Evolutionary conservation across 2,329 filamentous ascomycete species (phyloP).

Genomic region (Hirsutella minnesotensis): DNA sequence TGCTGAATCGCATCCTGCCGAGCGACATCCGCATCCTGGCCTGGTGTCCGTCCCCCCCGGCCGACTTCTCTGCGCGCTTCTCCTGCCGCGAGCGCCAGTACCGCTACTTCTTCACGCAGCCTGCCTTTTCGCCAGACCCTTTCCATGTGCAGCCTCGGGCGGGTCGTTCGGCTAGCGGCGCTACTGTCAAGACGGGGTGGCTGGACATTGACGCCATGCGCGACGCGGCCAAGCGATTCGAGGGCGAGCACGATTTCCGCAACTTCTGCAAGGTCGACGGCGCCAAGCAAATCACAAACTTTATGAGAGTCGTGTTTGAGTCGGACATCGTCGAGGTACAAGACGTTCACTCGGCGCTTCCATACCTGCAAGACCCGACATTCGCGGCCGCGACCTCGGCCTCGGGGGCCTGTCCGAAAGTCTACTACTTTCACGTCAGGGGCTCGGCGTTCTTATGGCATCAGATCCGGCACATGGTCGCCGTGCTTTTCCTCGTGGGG

Average conservation of each 20-base stretch:
- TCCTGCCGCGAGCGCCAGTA: slow-evolving; percentile 86
- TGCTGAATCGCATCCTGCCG: slow-evolving; percentile 80
- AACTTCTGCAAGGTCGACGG: slow-evolving; percentile 95
- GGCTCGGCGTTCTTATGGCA: slow-evolving; percentile 96
- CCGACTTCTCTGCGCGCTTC: slow-evolving; percentile 80
- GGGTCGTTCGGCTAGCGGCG: slow-evolving; percentile 3
- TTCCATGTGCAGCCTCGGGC: background rate
- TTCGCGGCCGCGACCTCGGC: slow-evolving; percentile 15
- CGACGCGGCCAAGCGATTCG: slow-evolving; percentile 64
- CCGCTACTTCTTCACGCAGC: slow-evolving; percentile 96
- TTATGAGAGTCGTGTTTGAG: slow-evolving; percentile 66
- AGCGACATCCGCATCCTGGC: slow-evolving; percentile 82
- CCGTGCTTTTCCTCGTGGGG: slow-evolving; percentile 80
- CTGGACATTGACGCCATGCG: slow-evolving; percentile 83
- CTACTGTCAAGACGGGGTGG: slow-evolving; percentile 51
- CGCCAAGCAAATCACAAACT: slow-evolving; percentile 80
- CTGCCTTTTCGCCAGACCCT: slow-evolving; percentile 59
- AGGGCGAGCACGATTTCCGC: slow-evolving; percentile 84
- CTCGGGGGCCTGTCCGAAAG: slow-evolving; percentile 36
- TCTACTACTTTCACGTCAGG: slow-evolving; percentile 81
- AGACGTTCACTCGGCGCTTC: slow-evolving; percentile 38
- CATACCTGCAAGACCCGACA: slow-evolving; percentile 36
- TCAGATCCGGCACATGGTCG: slow-evolving; percentile 91
- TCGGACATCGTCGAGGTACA: slow-evolving; percentile 64
- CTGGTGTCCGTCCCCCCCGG: slow-evolving; percentile 77